Evolutionary conservation across 257 asterid species (phyloP), one percentile per base, ranked within the genome.

Genomic region (Paulownia fortunei): DNA sequence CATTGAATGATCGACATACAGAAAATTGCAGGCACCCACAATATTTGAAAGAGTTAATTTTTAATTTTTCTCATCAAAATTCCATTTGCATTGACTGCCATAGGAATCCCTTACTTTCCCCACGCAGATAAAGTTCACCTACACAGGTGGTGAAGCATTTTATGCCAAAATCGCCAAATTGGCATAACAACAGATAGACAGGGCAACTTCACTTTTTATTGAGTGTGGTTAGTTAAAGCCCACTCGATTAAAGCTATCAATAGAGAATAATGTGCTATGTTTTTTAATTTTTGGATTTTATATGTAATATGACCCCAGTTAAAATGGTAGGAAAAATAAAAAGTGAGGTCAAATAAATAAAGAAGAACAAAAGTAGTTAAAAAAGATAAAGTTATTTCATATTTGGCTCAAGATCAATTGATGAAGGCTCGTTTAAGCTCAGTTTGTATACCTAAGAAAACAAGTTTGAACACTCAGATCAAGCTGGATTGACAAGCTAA

Each of bases 1-100:
- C n/a, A n/a, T n/a, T 19, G 13, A 69, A 23, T 79, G 44, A 32
- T 72, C 61, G 13, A 65, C 51, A 55, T 55, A 16, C 58, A 74
- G 42, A 16, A 56, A 71, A 34, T 5, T 19, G 54, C 49, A 66
- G 67, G 62, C 8, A 10, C 36, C 8, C 24, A 26, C 15, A 18
- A 12, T 49, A 62, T 26, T 6, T 16, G 30, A 26, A 69, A 27
- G 55, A 69, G 52, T 16, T 60, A 66, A 47, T n/a, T n/a, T 78
- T 26, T 21, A 78, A 63, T 32, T 13, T 72, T 27, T 18, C 19
- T 24, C 5, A 68, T 32, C 41, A 3, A 42, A 10, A 42, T 42
- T 42, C 44, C 10, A 12, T 32, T 66, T 27, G 23, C 30, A 65
- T 21, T 47, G 19, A 37, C 46, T n/a, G 32, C 26, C 46, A 67